Conservation (phyloP, 306 rosid genomes). For the Prunus mume region DNA sequence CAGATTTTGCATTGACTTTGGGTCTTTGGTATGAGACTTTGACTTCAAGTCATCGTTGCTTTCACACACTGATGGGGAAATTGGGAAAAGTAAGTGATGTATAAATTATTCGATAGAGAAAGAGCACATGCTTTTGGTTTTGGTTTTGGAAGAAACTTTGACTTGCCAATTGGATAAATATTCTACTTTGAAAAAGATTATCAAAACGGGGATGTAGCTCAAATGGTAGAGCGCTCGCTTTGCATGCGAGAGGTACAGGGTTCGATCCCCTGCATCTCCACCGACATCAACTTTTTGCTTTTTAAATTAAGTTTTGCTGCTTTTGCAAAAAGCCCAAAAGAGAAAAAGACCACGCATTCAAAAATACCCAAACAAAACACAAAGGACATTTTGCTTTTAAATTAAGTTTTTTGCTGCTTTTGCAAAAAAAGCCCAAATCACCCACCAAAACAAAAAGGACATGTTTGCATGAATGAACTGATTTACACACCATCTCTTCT, state of each 20-base stretch:
- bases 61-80: background rate
- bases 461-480: background rate
- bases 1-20: slow-evolving; percentile 1
- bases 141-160: too few relatives aligned
- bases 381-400: too few relatives aligned
- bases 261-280: slow-evolving; percentile 26
- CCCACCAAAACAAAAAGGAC: background rate
- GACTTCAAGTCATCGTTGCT: background rate
- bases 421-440: background rate
- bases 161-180: too few relatives aligned
- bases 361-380: too few relatives aligned
- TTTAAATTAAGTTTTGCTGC: background rate
- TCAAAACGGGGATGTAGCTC: slow-evolving; percentile 7
- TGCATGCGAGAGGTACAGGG: slow-evolving; percentile 27
- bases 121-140: background rate
- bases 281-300: fast-evolving
- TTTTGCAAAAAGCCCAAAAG: background rate
- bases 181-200: too few relatives aligned
- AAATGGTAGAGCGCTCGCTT: slow-evolving; percentile 28
- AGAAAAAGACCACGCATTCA: too few relatives aligned
- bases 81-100: background rate
- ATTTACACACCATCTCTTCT: background rate
- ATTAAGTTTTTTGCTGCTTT: background rate
- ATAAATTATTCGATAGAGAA: background rate
- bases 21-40: slow-evolving; percentile 6